These are phyloP conservation scores for Chaetoceros tenuissimus DNA, from an alignment of 108 stramenopile genomes.

Conservation along the genomic window DNA sequence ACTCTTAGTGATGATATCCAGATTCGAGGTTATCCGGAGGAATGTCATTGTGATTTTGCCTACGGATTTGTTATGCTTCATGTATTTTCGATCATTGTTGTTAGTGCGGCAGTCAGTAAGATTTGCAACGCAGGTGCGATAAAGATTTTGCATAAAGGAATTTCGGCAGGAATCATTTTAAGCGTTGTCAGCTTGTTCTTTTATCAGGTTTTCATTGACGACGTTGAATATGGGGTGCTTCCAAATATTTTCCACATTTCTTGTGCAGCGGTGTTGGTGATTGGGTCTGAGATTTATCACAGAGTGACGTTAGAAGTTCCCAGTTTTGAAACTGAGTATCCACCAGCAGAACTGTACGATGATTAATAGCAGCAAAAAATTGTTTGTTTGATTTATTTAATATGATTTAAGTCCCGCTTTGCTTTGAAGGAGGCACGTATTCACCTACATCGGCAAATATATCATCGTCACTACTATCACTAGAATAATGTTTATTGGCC, in stretches of 20 bases:
- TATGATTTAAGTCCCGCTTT: neutral
- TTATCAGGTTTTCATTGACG: conserved; percentile 56
- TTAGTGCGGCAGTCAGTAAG: conserved; percentile 75
- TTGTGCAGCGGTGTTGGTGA: conserved; percentile 51
- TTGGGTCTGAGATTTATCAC: conserved; percentile 79
- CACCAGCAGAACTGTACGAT: conserved; percentile 57
- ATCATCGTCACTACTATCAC: conserved; percentile 54
- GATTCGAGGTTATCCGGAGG: conserved; percentile 42
- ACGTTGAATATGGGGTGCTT: conserved; percentile 57
- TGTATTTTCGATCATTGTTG: conserved; percentile 59
- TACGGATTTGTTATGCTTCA: conserved; percentile 44
- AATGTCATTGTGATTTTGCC: conserved; percentile 41
- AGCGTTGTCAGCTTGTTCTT: conserved; percentile 53
- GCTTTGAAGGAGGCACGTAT: conserved; percentile 31
- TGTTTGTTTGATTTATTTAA: conserved; percentile 7
- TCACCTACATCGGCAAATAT: conserved; percentile 61
- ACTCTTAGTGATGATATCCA: conserved; percentile 6
- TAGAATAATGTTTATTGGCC: neutral
- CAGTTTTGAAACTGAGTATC: conserved; percentile 78
- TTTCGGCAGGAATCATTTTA: conserved; percentile 71
- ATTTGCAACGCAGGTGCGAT: conserved; percentile 51
- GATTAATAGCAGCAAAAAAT: conserved; percentile 12
- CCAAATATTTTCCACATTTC: conserved; percentile 55
- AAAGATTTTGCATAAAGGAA: conserved; percentile 69
- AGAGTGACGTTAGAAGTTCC: conserved; percentile 55